phyloP scores from a whole-genome alignment of 495 filamentous ascomycete genomes.

The Trichoderma asperelloides region DNA sequence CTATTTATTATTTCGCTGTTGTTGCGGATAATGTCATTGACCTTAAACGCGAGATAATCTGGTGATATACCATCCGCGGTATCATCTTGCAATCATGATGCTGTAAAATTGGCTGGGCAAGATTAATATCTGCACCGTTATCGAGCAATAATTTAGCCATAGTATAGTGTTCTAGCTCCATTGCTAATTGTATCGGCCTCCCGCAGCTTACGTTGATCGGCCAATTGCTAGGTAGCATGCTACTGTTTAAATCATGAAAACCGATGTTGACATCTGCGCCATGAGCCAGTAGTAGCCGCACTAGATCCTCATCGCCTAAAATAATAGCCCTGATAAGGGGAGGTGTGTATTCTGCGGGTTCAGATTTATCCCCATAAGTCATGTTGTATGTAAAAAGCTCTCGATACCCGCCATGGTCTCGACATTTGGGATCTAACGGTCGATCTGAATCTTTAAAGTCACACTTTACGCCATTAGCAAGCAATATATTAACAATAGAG shows the following conservation, averaged over 20 bases:
- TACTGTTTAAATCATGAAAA: neutral
- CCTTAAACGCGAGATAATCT: too few species aligned
- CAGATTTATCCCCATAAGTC: neutral
- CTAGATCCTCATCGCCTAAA: neutral
- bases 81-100: constrained; percentile 9
- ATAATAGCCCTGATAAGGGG: neutral
- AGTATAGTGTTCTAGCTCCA: neutral
- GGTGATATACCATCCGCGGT: neutral
- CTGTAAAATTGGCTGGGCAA: neutral
- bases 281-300: neutral
- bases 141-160: neutral
- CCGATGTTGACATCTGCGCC: neutral
- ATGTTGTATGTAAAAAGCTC: neutral
- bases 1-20: too few species aligned
- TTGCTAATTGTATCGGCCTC: neutral
- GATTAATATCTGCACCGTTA: neutral
- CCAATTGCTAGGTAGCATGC: neutral
- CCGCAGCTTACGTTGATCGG: neutral
- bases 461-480: neutral
- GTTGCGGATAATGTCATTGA: too few species aligned
- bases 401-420: neutral
- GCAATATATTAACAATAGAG: neutral
- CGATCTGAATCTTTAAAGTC: neutral
- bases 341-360: neutral
- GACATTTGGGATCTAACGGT: neutral